phyloP scores from a whole-genome alignment of 140 eudicot species.

The Ambrosia hybrid region DNA sequence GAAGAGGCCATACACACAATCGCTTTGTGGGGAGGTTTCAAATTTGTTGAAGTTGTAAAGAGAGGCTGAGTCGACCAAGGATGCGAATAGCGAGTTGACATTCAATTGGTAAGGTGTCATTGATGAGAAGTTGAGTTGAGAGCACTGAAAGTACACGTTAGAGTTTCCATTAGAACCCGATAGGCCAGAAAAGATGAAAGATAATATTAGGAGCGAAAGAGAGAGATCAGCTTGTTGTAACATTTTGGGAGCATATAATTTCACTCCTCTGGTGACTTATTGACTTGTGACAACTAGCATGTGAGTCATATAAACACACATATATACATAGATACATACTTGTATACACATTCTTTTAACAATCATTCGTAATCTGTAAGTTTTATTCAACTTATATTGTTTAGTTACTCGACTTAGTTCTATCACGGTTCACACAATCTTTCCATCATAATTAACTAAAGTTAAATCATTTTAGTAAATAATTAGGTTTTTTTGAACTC shows the following conservation, averaged over 20 bases:
- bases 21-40: conserved; percentile 31
- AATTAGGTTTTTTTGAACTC: too few relatives aligned
- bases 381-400: too few relatives aligned
- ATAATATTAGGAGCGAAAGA: conserved; percentile 2
- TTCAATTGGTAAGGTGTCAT: conserved; percentile 45
- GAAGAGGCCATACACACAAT: conserved; percentile 54
- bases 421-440: neutral
- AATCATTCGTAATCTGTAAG: too few relatives aligned
- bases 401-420: neutral
- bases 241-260: neutral
- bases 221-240: neutral
- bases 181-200: neutral
- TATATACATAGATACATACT: neutral
- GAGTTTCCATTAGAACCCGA: conserved; percentile 28
- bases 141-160: conserved; percentile 50
- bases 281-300: neutral
- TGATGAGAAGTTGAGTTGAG: conserved; percentile 37
- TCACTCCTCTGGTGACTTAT: neutral
- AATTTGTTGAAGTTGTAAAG: conserved; percentile 47
- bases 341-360: too few relatives aligned
- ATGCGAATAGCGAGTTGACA: conserved; percentile 50
- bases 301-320: too few relatives aligned
- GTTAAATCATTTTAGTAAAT: too few relatives aligned
- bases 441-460: too few relatives aligned
- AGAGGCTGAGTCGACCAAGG: conserved; percentile 55